These are phyloP conservation scores for Astragalus membranaceus DNA, from an alignment of 306 rosid genomes.

Conservation along the genomic window DNA sequence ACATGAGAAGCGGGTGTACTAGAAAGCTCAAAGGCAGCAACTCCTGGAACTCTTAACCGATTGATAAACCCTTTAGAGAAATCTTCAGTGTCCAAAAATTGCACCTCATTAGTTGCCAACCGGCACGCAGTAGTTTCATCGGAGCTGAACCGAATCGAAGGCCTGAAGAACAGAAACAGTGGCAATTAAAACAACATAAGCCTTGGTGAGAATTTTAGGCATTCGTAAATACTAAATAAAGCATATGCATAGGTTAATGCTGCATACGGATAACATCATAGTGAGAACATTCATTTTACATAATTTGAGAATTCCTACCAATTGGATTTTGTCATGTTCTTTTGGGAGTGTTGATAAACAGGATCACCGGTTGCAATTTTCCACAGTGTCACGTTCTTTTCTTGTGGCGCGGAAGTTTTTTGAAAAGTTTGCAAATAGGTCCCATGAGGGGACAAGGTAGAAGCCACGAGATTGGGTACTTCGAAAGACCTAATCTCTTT, in stretches of 20 bases:
- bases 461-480: conserved; percentile 51
- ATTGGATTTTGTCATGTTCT: conserved; percentile 58
- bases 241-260: background rate
- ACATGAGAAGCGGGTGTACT: conserved; percentile 70
- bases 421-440: conserved; percentile 75
- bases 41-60: conserved; percentile 70
- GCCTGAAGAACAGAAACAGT: conserved; percentile 43
- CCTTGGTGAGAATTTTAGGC: background rate
- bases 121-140: conserved; percentile 80
- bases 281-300: background rate
- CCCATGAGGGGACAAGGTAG: conserved; percentile 64
- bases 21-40: conserved; percentile 78
- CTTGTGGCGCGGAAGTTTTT: conserved; percentile 59
- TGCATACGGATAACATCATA: background rate
- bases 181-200: background rate
- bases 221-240: background rate
- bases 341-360: conserved; percentile 61
- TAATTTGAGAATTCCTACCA: conserved; percentile 39
- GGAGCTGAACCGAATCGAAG: conserved; percentile 68
- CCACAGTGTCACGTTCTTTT: conserved; percentile 72
- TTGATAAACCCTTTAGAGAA: conserved; percentile 60
- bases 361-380: conserved; percentile 49
- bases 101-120: conserved; percentile 76
- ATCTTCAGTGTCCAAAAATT: conserved; percentile 64
- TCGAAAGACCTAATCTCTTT: conserved; percentile 62